phyloP scores from a whole-genome alignment of 352 stramenopile genomes.

The Phytophthora litchii region DNA sequence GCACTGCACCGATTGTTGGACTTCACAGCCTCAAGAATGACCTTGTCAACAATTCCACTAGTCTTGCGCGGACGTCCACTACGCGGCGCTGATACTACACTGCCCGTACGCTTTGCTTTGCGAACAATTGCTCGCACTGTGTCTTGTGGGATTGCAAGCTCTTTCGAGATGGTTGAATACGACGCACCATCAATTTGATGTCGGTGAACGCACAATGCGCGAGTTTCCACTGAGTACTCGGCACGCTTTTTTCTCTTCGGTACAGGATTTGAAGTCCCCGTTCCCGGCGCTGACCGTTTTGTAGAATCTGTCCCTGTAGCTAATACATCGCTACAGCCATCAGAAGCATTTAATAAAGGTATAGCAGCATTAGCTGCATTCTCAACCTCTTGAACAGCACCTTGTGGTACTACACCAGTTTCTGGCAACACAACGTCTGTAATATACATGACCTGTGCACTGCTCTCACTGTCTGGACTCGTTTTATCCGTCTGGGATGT shows the following conservation, averaged over 20 bases:
- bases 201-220: conserved; percentile 55
- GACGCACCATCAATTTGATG: conserved; percentile 60
- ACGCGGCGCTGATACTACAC: conserved; percentile 51
- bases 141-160: conserved; percentile 62
- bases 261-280: neutral
- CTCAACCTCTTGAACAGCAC: neutral
- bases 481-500: neutral
- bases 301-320: neutral
- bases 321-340: neutral
- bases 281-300: neutral
- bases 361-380: neutral
- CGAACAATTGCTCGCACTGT: conserved; percentile 69
- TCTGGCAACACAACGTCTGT: neutral
- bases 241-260: conserved; percentile 43
- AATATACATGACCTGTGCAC: neutral
- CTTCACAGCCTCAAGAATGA: conserved; percentile 69
- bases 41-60: conserved; percentile 62
- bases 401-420: neutral
- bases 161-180: conserved; percentile 58
- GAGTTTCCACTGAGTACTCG: conserved; percentile 65
- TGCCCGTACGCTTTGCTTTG: conserved; percentile 67
- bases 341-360: neutral
- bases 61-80: conserved; percentile 75
- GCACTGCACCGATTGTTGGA: conserved; percentile 58
- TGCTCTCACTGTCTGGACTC: neutral